Base-by-base conservation (phyloP, 2,329 filamentous ascomycete species). In the Aureobasidium sp. region DNA sequence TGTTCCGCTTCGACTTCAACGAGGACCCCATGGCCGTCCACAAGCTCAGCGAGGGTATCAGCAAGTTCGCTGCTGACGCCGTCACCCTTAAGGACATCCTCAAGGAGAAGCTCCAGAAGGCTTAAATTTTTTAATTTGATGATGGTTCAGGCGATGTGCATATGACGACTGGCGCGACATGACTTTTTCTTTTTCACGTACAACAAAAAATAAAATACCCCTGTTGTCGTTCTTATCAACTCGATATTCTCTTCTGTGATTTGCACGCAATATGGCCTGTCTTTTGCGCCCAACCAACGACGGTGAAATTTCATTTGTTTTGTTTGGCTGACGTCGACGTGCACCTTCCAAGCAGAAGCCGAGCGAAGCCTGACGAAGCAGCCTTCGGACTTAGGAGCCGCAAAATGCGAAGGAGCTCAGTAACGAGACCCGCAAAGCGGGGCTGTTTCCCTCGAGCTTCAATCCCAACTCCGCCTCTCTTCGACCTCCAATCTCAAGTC, bases 1-100 rank as follows among this genome's bases (percentile, higher is more conserved):
- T 79, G 55, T 99, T 97, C 92, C 91, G 94, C 77, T 99, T 97
- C 83, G 89, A 92, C 80, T 96, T 99, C 87, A 99, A 99, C 85
- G 94, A 99, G 85, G 91, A 99, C 74, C 89, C 93, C 78, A 99
- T 99, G 94, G 94, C 90, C 67, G 91, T 96, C 69, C 92, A 97
- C 88, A 99, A 99, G 89, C 87, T 99, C 71, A 90, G 92, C 66
- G 94, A 99, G 82, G 94, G 94, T 80, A 99, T 99, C 84, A 95
- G 90, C 84, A 97, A 97, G 83, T 99, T 99, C 74, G 93, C 94
- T 64, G 94, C 94, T 70, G 94, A 99, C 74, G 92, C 94, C 69
- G 81, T 92, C 68, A 96, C 91, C 64, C 87, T 99, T 71, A 97
- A 97, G 89, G 84, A 85, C 67, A 92, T 96, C 73, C 84, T 99